Evolutionary conservation across 495 filamentous ascomycete species (phyloP).

Genomic region (Coniosporium apollinis): DNA sequence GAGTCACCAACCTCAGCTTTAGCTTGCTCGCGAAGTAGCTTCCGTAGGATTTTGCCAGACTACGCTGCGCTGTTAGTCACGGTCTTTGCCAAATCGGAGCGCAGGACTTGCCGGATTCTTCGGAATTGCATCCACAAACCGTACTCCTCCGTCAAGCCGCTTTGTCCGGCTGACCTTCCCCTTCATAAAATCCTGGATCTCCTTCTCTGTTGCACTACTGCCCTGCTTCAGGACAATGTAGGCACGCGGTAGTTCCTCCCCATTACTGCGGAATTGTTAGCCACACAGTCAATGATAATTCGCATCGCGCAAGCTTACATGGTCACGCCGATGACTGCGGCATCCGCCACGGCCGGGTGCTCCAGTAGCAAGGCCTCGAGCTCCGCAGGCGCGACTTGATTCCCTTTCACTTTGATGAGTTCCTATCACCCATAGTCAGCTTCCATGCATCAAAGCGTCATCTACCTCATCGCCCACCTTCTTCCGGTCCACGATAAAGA

Average conservation of each 20-base stretch:
- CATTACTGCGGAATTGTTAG: constrained; percentile 9
- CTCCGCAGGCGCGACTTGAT: constrained; percentile 26
- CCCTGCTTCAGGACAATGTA: constrained; percentile 18
- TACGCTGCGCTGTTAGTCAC: not conserved
- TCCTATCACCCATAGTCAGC: constrained; percentile 9
- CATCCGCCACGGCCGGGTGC: constrained; percentile 21
- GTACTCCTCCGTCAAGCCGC: constrained; percentile 19
- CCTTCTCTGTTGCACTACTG: constrained; percentile 10
- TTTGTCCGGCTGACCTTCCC: constrained; percentile 18
- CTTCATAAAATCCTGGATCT: constrained; percentile 17
- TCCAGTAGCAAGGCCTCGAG: constrained; percentile 24
- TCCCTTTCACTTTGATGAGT: constrained; percentile 25
- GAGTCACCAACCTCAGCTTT: constrained; percentile 16
- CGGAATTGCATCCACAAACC: constrained; percentile 19
- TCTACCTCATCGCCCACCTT: constrained; percentile 15
- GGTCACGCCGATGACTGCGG: constrained; percentile 21
- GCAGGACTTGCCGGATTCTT: constrained; percentile 22
- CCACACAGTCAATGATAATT: not conserved
- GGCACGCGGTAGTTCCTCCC: constrained; percentile 22
- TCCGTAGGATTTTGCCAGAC: constrained; percentile 25
- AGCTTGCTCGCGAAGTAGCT: constrained; percentile 19
- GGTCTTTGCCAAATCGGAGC: not conserved
- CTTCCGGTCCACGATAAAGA: constrained; percentile 26
- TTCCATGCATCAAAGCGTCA: not conserved
- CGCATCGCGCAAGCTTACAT: constrained; percentile 5